A percentile compares a stretch with the other conserved stretches of the same genome.
These are phyloP conservation scores for Yamadazyma sp. DNA, from an alignment of 805 yeast species.

Conservation along the genomic window DNA sequence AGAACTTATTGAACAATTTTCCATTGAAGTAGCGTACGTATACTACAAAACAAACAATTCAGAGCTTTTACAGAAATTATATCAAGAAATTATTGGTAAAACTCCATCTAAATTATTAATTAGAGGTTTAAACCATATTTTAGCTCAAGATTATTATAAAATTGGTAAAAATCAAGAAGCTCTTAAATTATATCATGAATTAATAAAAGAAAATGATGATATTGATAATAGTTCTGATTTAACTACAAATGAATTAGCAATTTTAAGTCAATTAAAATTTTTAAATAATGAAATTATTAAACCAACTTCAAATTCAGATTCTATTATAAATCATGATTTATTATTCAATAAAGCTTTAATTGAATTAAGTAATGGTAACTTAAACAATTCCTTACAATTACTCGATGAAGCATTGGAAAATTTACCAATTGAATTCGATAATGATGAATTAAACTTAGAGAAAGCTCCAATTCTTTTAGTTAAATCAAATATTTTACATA, in stretches of 20 bases:
- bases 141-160: conserved; percentile 55
- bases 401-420: conserved; percentile 45
- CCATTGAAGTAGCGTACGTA: conserved; percentile 56
- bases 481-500: conserved; percentile 51
- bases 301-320: conserved; percentile 1
- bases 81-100: conserved; percentile 9
- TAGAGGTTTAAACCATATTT: conserved; percentile 44
- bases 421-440: conserved; percentile 40
- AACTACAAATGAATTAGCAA: conserved; percentile 64
- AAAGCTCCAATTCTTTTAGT: conserved; percentile 61
- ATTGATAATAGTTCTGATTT: conserved; percentile 51
- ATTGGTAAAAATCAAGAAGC: conserved; percentile 44
- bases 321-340: conserved; percentile 45
- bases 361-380: conserved; percentile 40
- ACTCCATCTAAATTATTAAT: conserved; percentile 17
- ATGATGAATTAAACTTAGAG: conserved; percentile 51
- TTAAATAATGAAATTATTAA: conserved; percentile 4
- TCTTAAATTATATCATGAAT: conserved; percentile 41
- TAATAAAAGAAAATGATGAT: conserved; percentile 26
- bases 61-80: conserved; percentile 21
- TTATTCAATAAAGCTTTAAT: conserved; percentile 59
- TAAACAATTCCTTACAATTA: conserved; percentile 35
- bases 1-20: conserved; percentile 31
- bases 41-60: conserved; percentile 55
- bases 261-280: conserved; percentile 47